Evolutionary conservation across 1,284 basidiomycete species (phyloP).

Genomic region (Rhodotorula sp.): DNA sequence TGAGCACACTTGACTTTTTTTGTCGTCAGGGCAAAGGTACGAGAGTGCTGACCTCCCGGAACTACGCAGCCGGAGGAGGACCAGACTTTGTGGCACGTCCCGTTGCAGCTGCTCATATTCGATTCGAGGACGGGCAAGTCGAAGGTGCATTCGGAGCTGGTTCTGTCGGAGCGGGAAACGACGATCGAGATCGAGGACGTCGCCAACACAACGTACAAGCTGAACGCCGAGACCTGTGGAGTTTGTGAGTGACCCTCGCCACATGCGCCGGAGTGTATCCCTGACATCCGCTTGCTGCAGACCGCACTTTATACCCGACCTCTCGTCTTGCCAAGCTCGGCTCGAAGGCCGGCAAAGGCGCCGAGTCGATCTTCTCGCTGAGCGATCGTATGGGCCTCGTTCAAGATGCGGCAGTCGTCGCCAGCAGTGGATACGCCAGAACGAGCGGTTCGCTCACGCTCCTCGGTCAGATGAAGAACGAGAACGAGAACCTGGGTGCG

Average conservation of each 20-base stretch:
- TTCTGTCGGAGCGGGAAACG: conserved; percentile 55
- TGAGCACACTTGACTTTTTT: conserved; percentile 1
- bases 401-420: conserved; percentile 51
- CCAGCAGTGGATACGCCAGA: conserved; percentile 51
- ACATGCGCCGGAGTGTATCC: neutral
- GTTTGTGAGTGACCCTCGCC: conserved; percentile 63
- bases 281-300: conserved; percentile 50
- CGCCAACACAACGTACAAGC: conserved; percentile 65
- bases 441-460: conserved; percentile 51
- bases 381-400: conserved; percentile 50
- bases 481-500: conserved; percentile 52
- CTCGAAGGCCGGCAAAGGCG: conserved; percentile 67
- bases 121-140: conserved; percentile 49
- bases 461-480: conserved; percentile 41
- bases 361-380: conserved; percentile 66
- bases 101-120: conserved; percentile 69
- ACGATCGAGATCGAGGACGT: conserved; percentile 54
- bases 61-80: conserved; percentile 67
- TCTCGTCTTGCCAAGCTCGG: conserved; percentile 80
- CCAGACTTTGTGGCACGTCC: conserved; percentile 85
- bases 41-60: no score
- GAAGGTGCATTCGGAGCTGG: conserved; percentile 68
- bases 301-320: conserved; percentile 83
- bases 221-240: conserved; percentile 87
- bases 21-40: no score